These are phyloP conservation scores for Penicillium flavigenum DNA, from an alignment of 495 filamentous ascomycete species.

Conservation along the genomic window DNA sequence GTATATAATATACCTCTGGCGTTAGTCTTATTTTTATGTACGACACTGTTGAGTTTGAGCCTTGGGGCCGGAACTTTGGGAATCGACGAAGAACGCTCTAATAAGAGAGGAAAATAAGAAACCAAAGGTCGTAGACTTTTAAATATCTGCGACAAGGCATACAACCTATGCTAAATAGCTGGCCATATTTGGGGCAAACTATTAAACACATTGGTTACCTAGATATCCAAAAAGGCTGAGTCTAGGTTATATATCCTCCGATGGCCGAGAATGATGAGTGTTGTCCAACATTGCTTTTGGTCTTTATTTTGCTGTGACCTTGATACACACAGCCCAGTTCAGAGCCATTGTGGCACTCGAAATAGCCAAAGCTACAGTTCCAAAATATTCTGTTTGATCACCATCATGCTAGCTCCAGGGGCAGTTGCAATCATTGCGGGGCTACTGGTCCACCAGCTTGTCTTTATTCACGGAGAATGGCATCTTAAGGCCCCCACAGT, in stretches of 20 bases:
- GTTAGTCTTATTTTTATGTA: neutral
- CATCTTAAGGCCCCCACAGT: conserved; percentile 16
- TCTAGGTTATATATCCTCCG: conserved; percentile 1
- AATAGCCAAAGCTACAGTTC: neutral
- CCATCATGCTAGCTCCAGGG: neutral
- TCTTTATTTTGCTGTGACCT: neutral
- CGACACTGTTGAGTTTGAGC: neutral
- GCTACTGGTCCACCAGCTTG: conserved; percentile 14
- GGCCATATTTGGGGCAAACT: too few species aligned
- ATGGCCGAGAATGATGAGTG: neutral
- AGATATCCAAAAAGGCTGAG: neutral
- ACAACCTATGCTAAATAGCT: neutral
- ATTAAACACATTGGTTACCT: neutral
- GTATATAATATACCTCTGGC: neutral
- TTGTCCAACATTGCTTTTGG: neutral
- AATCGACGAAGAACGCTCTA: neutral
- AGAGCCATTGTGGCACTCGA: neutral
- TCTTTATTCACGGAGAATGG: conserved; percentile 26
- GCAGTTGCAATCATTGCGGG: conserved; percentile 10
- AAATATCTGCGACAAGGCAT: neutral
- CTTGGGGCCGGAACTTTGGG: neutral
- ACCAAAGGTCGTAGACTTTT: neutral
- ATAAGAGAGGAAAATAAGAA: neutral
- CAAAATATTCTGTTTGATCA: neutral
- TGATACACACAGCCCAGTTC: neutral